Evolutionary conservation across 306 rosid species (phyloP), one percentile per base, ranked within the genome.

Genomic region (Cicer arietinum): DNA sequence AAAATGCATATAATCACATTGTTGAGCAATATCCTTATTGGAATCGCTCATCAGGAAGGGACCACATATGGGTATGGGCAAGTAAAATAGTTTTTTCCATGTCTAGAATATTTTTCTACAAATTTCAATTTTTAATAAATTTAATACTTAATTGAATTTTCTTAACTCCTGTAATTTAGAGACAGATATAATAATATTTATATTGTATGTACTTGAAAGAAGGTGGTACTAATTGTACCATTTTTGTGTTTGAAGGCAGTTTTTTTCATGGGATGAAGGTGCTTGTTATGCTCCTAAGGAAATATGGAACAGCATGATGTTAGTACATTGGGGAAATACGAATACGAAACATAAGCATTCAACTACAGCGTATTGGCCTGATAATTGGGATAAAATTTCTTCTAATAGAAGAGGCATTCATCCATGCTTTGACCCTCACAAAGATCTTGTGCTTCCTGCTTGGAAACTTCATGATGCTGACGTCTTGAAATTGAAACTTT

Each of bases 251-350:
- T 83, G 85, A 90, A 75, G 87, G 81, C 99, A 94, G 99, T 94
- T 79, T 68, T 94, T 91, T 85, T 87, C 99, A 66, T 94, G 99
- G 99, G 99, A 94, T 84, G 99, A 94, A 89, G 97, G 99, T 80
- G 97, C 99, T 78, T 94, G 99, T 88, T 94, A 92, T 89, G 97
- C 99, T 64, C 99, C 99, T 9, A 94, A 94, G 89, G 99, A 94
- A 87, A 94, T 94, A 86, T 91, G 99, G 96, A 86, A 79, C 83
- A 94, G 99, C 86, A 91, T 89, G 92, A 92, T 94, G 97, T 78
- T 94, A 85, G 97, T 90, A 74, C 99, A 94, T 79, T 94, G 99
- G 99, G 99, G 99, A 77, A 94, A 94, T 83, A 92, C 97, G 64
- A 94, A 94, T 69, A 61, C 91, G 10, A 94, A 92, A 84, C 95